These are phyloP conservation scores for Cadophora sp. DNA, from an alignment of 2,329 filamentous ascomycete genomes.

Conservation along the genomic window DNA sequence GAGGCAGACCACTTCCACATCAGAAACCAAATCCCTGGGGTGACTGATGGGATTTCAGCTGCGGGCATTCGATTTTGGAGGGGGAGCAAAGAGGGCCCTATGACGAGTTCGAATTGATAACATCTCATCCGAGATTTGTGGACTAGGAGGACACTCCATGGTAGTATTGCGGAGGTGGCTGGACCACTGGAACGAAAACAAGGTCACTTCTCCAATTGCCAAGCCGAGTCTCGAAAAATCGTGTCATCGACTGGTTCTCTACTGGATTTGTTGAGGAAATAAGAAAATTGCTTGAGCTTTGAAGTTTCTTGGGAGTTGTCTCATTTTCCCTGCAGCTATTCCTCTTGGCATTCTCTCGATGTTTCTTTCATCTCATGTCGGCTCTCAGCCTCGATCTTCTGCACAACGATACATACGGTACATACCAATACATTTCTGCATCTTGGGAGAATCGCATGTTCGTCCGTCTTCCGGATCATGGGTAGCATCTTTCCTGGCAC, in stretches of 20 bases:
- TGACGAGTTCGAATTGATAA: slow-evolving; percentile 10
- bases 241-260: not conserved
- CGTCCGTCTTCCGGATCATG: not conserved
- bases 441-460: not conserved
- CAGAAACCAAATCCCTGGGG: slow-evolving; percentile 54
- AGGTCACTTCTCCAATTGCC: not conserved
- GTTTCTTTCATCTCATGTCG: not conserved
- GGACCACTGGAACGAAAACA: not conserved
- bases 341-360: not conserved
- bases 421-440: not conserved
- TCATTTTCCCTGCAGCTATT: not conserved
- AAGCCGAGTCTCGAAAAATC: not conserved
- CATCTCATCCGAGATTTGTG: not conserved
- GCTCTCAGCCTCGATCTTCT: not conserved
- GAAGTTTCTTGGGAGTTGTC: not conserved
- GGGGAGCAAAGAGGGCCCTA: slow-evolving; percentile 26
- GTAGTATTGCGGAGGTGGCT: not conserved
- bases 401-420: no score
- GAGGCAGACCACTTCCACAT: slow-evolving; percentile 51
- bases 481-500: not conserved
- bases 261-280: not conserved
- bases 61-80: slow-evolving; percentile 30
- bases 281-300: not conserved
- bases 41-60: slow-evolving; percentile 49
- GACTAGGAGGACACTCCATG: not conserved